phyloP scores from a whole-genome alignment of 2,329 filamentous ascomycete genomes.

The Lizonia empirigonia region DNA sequence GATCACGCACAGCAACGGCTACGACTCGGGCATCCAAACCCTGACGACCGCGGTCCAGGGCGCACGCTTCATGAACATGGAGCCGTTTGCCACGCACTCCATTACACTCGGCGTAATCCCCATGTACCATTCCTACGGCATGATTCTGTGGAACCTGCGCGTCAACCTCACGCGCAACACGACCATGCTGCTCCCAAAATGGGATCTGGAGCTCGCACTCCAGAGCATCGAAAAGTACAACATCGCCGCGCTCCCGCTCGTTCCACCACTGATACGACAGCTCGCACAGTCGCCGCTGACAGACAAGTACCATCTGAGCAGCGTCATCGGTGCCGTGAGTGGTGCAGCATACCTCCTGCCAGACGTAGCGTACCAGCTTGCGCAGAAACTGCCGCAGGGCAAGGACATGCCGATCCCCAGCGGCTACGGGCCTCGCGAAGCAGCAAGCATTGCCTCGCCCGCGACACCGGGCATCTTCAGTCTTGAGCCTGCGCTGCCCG shows the following conservation, averaged over 20 bases:
- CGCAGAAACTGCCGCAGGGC: constrained; percentile 35
- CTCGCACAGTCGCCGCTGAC: constrained; percentile 35
- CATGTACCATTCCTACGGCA: constrained; percentile 43
- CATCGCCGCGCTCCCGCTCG: constrained; percentile 33
- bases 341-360: constrained; percentile 40
- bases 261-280: constrained; percentile 38
- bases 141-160: constrained; percentile 40
- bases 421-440: constrained; percentile 40
- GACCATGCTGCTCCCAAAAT: constrained; percentile 34
- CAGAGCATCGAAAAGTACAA: constrained; percentile 36
- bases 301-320: constrained; percentile 35
- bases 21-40: constrained; percentile 34
- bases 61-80: constrained; percentile 27
- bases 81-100: constrained; percentile 26
- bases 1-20: constrained; percentile 38
- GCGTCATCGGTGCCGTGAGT: constrained; percentile 28
- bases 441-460: constrained; percentile 35
- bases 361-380: constrained; percentile 37
- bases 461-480: constrained; percentile 35
- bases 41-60: constrained; percentile 31
- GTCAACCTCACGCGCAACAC: constrained; percentile 33
- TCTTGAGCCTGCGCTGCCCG: constrained; percentile 26
- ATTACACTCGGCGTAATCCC: constrained; percentile 33
- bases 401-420: constrained; percentile 29
- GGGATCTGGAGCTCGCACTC: constrained; percentile 36